Evolutionary conservation across 495 filamentous ascomycete genomes (phyloP).

Genomic region (Lasiosphaeria ovina): DNA sequence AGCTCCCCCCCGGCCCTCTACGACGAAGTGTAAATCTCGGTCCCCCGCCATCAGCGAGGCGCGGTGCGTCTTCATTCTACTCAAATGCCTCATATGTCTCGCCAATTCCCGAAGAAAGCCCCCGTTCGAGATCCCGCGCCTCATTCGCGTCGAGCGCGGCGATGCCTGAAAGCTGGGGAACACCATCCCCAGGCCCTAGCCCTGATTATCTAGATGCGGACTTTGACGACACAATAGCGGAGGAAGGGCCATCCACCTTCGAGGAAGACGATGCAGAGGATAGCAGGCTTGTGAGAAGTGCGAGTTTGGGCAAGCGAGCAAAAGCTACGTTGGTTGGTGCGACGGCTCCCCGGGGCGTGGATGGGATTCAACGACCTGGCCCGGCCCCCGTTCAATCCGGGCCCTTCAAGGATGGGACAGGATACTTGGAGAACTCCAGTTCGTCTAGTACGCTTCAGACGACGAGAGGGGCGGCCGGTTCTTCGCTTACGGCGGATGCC

Average conservation of each 20-base stretch:
- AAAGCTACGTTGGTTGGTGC: slow-evolving; percentile 71
- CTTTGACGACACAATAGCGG: slow-evolving; percentile 47
- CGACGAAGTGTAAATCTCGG: slow-evolving; percentile 58
- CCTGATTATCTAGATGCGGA: slow-evolving; percentile 45
- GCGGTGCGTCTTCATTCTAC: slow-evolving; percentile 71
- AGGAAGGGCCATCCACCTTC: slow-evolving; percentile 43
- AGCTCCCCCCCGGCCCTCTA: slow-evolving; percentile 36
- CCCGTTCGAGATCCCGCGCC: slow-evolving; percentile 57
- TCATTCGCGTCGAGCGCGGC: slow-evolving; percentile 81
- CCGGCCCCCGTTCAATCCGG: slow-evolving; percentile 36
- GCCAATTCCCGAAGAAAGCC: slow-evolving; percentile 82
- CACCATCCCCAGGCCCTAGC: slow-evolving; percentile 40
- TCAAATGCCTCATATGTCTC: slow-evolving; percentile 76
- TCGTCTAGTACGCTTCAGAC: slow-evolving; percentile 37
- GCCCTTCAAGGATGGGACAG: slow-evolving; percentile 40
- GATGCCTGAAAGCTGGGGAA: slow-evolving; percentile 69
- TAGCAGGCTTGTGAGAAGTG: slow-evolving; percentile 68
- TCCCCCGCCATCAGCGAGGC: slow-evolving; percentile 65
- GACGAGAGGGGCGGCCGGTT: slow-evolving; percentile 22
- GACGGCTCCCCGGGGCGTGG: slow-evolving; percentile 14
- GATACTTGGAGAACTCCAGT: slow-evolving; percentile 44
- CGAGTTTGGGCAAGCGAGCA: slow-evolving; percentile 71
- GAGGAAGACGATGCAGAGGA: slow-evolving; percentile 59
- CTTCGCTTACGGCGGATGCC: slow-evolving; percentile 34
- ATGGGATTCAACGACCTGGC: slow-evolving; percentile 27